These are phyloP conservation scores for Ammopiptanthus mongolicus DNA, from an alignment of 306 rosid species.

Conservation along the genomic window DNA sequence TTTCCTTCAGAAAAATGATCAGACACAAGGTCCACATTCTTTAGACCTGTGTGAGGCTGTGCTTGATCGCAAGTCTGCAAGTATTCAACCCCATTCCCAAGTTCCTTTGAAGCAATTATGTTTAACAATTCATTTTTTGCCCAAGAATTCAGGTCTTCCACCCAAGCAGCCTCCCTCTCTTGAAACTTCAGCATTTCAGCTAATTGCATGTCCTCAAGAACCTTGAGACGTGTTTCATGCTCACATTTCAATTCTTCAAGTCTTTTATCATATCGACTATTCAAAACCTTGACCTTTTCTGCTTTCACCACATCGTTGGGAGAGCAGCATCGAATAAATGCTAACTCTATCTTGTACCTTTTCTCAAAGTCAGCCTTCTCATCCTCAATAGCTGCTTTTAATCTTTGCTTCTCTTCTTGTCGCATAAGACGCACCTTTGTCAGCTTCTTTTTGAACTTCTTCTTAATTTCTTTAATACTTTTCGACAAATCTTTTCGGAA, in stretches of 20 bases:
- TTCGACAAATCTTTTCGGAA: constrained; percentile 38
- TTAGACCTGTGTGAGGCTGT: constrained; percentile 12
- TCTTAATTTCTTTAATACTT: constrained; percentile 50
- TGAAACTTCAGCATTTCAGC: constrained; percentile 32
- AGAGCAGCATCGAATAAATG: constrained; percentile 34
- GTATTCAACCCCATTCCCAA: constrained; percentile 28
- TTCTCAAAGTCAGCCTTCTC: constrained; percentile 34
- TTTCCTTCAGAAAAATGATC: constrained; percentile 18
- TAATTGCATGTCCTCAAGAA: constrained; percentile 37
- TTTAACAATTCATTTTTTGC: constrained; percentile 39
- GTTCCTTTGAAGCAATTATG: constrained; percentile 22
- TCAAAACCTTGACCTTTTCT: constrained; percentile 41
- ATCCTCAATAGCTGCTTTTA: constrained; percentile 1
- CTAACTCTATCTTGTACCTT: constrained; percentile 29
- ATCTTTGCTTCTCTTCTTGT: constrained; percentile 18
- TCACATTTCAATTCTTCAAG: constrained; percentile 28
- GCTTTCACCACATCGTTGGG: constrained; percentile 36
- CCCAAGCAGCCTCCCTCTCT: constrained; percentile 38
- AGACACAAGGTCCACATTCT: constrained; percentile 1
- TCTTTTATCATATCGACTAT: constrained; percentile 24
- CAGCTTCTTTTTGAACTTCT: constrained; percentile 44
- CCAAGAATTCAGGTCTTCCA: constrained; percentile 56
- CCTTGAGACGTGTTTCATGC: constrained; percentile 35
- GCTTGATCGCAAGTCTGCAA: constrained; percentile 22
- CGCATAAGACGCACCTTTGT: constrained; percentile 42